phyloP scores from a whole-genome alignment of 371 early-diverging fungal species.

The Apophysomyces elegans region DNA sequence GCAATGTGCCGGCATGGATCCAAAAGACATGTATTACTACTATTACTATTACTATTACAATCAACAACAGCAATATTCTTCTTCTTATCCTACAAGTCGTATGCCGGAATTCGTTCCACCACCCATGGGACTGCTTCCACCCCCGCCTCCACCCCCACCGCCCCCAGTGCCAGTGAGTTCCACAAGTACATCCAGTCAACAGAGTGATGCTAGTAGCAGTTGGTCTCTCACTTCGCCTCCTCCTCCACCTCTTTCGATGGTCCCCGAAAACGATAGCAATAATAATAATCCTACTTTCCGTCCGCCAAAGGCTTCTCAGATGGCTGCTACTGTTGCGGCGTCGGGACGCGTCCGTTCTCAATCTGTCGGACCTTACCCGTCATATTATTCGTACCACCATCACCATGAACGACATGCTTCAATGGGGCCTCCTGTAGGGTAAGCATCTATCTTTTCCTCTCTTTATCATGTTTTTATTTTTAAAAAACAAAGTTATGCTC shows the following conservation, averaged over 20 bases:
- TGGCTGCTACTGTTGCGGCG: neutral
- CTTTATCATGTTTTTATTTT: too few relatives aligned
- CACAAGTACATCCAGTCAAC: slow-evolving; percentile 9
- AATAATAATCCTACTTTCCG: neutral
- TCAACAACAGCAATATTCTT: slow-evolving; percentile 8
- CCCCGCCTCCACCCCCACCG: slow-evolving; percentile 5
- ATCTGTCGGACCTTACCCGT: slow-evolving; percentile 12
- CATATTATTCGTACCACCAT: slow-evolving; percentile 10
- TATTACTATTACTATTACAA: slow-evolving; percentile 8
- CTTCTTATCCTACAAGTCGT: neutral
- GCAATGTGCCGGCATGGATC: slow-evolving; percentile 7
- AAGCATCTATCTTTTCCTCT: neutral
- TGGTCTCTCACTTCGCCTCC: slow-evolving; percentile 7
- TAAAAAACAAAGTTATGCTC: neutral
- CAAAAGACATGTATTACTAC: slow-evolving; percentile 7
- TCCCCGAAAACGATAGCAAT: too few relatives aligned
- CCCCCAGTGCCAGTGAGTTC: slow-evolving; percentile 9
- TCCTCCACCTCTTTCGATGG: neutral
- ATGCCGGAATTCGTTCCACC: slow-evolving; percentile 10
- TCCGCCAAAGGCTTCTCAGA: neutral
- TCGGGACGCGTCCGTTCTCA: slow-evolving; percentile 5
- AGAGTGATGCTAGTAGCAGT: slow-evolving; percentile 3
- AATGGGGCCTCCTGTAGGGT: slow-evolving; percentile 4
- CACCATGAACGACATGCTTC: slow-evolving; percentile 7
- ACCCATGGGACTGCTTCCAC: slow-evolving; percentile 10